Base-by-base conservation (phyloP, 176 grass and related monocot genomes). In the Aegilops bicornis region DNA sequence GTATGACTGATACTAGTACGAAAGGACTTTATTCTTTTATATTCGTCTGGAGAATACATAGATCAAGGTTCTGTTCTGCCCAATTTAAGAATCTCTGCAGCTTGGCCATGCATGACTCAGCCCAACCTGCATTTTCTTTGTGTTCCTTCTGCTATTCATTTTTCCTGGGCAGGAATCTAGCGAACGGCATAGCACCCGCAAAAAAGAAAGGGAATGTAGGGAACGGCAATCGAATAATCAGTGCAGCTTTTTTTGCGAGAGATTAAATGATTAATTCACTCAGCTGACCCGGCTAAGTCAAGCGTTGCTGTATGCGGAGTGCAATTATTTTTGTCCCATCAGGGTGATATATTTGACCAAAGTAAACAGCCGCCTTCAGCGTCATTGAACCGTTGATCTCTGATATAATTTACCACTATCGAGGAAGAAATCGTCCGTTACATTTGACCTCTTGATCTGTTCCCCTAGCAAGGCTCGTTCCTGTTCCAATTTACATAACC, bases 41-140 rank as follows among this genome's bases (percentile, higher is more conserved):
- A 45, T 74, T 30, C 66, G 20, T 15, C 22, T 47, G 4, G 6
- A 29, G 40, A 43, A 33, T 58, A 80, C 64, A 85, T 27, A 84
- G 50, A 32, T 7, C 32, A 33, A 27, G 14, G 27, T 27, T 72
- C 1, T 19, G 61, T 68, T 76, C 32, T 48, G 27, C 22, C 6
- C 12, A 22, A 78, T 73, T 32, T 33, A 48, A 80, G 68, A 80
- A 80, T 87, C 35, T 47, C 23, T 29, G 43, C 4, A 45, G 42
- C 11, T 78, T 17, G 10, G 81, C 84, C 89, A 80, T 77, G 25
- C 45, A n/a, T 84, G 84, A 87, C 76, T 76, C 81, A 40, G 60
- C 85, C 25, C 1, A 7, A 7, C 19, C 66, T 11, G 84, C 47
- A 73, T 73, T 69, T 81, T 77, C 1, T 13, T 65, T 54, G 16